Evolutionary conservation across 2,329 filamentous ascomycete genomes (phyloP).

Genomic region (Aspergillus luchuensis): DNA sequence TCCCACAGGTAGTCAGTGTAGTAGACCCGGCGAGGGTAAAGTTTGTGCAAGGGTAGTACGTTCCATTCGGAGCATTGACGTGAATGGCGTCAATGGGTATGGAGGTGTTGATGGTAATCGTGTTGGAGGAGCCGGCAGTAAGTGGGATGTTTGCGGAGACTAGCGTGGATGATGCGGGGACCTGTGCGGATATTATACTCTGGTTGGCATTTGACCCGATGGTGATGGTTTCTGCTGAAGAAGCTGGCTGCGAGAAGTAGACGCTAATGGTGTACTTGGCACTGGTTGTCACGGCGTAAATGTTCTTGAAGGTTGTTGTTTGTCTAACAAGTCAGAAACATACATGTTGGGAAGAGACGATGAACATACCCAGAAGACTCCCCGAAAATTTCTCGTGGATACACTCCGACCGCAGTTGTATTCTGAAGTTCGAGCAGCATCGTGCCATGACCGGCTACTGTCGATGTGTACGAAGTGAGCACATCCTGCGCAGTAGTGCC

Average conservation of each 20-base stretch:
- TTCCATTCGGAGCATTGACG: conserved; percentile 25
- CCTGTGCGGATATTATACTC: background rate
- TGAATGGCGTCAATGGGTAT: conserved; percentile 23
- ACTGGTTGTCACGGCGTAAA: conserved; percentile 36
- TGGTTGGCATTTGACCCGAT: conserved; percentile 12
- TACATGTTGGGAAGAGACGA: background rate
- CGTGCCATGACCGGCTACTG: conserved; percentile 32
- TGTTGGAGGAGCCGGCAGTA: conserved; percentile 28
- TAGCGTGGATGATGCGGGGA: conserved; percentile 12
- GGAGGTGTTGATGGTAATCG: conserved; percentile 25
- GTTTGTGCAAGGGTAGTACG: conserved; percentile 46
- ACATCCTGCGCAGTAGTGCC: conserved; percentile 20
- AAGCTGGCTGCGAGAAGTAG: conserved; percentile 7
- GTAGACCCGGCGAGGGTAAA: conserved; percentile 45
- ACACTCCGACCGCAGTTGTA: conserved; percentile 26
- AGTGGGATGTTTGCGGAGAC: conserved; percentile 23
- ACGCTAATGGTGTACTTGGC: conserved; percentile 27
- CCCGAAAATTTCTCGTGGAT: conserved; percentile 23
- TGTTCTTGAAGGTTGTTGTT: conserved; percentile 17
- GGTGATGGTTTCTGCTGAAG: conserved; percentile 1
- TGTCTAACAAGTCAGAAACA: conserved; percentile 2
- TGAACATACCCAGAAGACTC: conserved; percentile 19
- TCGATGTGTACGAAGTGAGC: conserved; percentile 29
- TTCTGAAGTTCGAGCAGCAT: conserved; percentile 34
- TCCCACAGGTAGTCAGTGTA: conserved; percentile 37